These are phyloP conservation scores for Nidula microcarpa DNA, from an alignment of 768 basidiomycete species.

Conservation along the genomic window DNA sequence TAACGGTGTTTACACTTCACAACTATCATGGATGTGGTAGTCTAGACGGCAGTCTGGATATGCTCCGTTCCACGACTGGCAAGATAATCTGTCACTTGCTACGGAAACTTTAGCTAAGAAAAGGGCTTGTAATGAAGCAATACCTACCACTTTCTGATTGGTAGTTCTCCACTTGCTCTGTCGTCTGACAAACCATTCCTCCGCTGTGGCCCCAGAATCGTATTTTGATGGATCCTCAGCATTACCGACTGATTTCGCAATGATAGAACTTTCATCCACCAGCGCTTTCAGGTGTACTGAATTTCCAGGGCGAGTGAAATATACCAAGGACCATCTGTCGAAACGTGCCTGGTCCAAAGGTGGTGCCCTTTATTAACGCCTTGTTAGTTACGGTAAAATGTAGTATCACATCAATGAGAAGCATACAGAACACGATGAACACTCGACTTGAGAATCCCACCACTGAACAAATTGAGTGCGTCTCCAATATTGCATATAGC, in stretches of 20 bases:
- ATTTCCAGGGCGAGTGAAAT: constrained; percentile 63
- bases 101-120: too few species aligned
- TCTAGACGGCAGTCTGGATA: neutral
- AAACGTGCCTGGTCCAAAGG: constrained; percentile 50
- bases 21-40: too few species aligned
- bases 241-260: constrained; percentile 38
- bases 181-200: neutral
- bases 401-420: neutral
- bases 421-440: constrained; percentile 56
- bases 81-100: neutral
- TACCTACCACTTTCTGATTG: neutral
- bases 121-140: neutral
- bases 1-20: too few species aligned
- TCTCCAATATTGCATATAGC: constrained; percentile 60
- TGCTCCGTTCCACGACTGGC: neutral
- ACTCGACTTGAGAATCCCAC: constrained; percentile 57
- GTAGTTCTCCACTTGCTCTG: neutral
- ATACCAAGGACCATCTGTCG: constrained; percentile 67
- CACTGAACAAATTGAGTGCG: constrained; percentile 53
- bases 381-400: neutral
- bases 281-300: constrained; percentile 47
- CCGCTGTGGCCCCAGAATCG: neutral
- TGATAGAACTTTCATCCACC: constrained; percentile 43
- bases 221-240: constrained; percentile 12
- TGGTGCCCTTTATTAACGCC: constrained; percentile 37